Evolutionary conservation across 495 filamentous ascomycete genomes (phyloP), one percentile per base, ranked within the genome.

Genomic region (Cenococcum geophilum): DNA sequence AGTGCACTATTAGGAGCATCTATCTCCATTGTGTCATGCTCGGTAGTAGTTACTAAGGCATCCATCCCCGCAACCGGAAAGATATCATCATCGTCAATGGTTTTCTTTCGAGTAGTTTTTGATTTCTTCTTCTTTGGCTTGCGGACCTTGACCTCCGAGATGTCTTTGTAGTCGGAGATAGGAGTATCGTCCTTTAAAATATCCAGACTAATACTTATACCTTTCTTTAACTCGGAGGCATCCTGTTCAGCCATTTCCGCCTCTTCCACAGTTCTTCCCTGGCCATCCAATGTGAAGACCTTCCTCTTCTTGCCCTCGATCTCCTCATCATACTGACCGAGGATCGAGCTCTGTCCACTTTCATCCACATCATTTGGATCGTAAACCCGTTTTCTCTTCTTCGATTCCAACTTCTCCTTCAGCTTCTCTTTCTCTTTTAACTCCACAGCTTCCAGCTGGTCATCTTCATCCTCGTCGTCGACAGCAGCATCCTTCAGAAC

Each of bases 51-150:
- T 23, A 77, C 65, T 34, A 78, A 20, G 21, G 49, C 5, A 25
- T 18, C 23, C 16, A 16, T 23, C 5, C 25, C 77, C 1, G 76
- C 73, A 0, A 71, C 64, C 0, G 82, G 77, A 58, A 89, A 80
- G n/a, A 85, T 77, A 43, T 87, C 86, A 21, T 95, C 90, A 42
- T 90, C 88, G 57, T 93, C 88, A 11, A 73, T 73, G 5, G 79
- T 77, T 53, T 82, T 83, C 68, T 86, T 83, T 56, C 88, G 80
- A 11, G 88, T 90, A 43, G 85, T 79, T 67, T 89, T 91, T 8
- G 81, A 77, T 76, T 93, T 95, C 76, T 89, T 93, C 78, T 92
- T 97, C 73, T 95, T 97, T 1, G 90, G 86, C 74, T 97, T 97
- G 74, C 86, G 89, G 60, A 95, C 80, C 72, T 95, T 97, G 66